Evolutionary conservation across 2,329 filamentous ascomycete genomes (phyloP).

Genomic region (Phialophora expanda): DNA sequence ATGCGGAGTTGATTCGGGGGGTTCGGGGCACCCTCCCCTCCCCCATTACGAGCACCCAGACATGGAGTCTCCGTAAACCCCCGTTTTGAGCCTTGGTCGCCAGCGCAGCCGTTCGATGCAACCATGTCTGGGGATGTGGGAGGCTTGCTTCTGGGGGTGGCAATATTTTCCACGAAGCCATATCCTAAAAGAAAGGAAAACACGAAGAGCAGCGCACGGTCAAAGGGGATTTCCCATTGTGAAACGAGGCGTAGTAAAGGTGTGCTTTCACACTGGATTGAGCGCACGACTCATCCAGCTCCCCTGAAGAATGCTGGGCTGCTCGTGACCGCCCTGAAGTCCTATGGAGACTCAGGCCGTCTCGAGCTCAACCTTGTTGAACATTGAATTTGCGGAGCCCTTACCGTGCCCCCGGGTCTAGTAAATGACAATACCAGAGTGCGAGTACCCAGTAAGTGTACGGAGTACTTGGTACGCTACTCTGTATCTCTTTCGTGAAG

Average conservation of each 20-base stretch:
- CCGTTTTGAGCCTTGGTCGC: conserved; percentile 17
- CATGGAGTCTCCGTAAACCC: conserved; percentile 35
- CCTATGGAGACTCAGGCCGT: background rate
- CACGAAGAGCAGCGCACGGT: background rate
- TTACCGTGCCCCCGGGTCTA: too few relatives aligned
- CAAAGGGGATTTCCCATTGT: conserved; percentile 18
- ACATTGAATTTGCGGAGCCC: too few relatives aligned
- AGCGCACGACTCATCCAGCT: background rate
- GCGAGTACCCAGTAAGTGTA: too few relatives aligned
- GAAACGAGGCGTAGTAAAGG: background rate
- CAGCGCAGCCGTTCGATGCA: background rate
- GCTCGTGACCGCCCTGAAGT: too few relatives aligned
- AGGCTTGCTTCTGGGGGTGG: conserved; percentile 12
- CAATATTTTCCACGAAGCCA: background rate
- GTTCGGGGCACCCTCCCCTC: background rate
- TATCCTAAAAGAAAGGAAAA: background rate
- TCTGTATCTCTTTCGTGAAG: too few relatives aligned
- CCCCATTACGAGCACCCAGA: conserved; percentile 7
- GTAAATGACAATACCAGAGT: too few relatives aligned
- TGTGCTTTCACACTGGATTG: background rate
- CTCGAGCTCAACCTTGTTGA: background rate
- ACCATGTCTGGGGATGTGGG: conserved; percentile 9
- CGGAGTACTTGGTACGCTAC: too few relatives aligned
- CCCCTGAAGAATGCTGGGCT: background rate
- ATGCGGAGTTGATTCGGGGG: conserved; percentile 28